These are phyloP conservation scores for Exophiala sideris DNA, from an alignment of 2,329 filamentous ascomycete genomes.

Conservation along the genomic window DNA sequence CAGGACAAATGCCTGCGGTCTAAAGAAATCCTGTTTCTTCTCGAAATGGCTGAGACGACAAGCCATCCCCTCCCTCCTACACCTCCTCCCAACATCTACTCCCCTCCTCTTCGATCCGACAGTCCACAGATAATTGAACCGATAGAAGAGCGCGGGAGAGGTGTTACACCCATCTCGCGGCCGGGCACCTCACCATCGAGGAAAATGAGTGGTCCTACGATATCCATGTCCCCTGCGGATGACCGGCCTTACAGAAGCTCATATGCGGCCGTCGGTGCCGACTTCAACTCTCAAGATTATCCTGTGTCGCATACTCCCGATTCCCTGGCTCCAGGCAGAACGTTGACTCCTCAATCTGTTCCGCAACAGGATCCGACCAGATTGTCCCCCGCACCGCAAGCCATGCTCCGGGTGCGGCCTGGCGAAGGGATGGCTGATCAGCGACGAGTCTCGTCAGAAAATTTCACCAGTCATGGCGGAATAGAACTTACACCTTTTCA, in stretches of 20 bases:
- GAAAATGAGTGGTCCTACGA: conserved; percentile 13
- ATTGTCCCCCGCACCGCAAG: conserved; percentile 20
- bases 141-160: conserved; percentile 14
- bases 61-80: conserved; percentile 32
- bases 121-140: conserved; percentile 23
- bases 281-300: conserved; percentile 21
- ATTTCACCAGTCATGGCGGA: conserved; percentile 9
- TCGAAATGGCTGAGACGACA: conserved; percentile 22
- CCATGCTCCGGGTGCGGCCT: conserved; percentile 12
- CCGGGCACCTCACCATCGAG: not conserved
- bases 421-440: conserved; percentile 16
- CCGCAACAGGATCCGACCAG: conserved; percentile 19
- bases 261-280: conserved; percentile 11
- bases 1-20: conserved; percentile 9
- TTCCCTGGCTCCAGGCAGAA: conserved; percentile 14
- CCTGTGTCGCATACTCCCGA: conserved; percentile 17
- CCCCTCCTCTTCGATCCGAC: conserved; percentile 33
- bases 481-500: conserved; percentile 18
- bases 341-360: conserved; percentile 19
- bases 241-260: conserved; percentile 2
- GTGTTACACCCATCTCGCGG: not conserved
- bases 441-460: conserved; percentile 20
- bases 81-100: conserved; percentile 45
- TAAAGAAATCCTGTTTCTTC: not conserved
- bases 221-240: conserved; percentile 14